Evolutionary conservation across 1,284 basidiomycete genomes (phyloP), one percentile per base, ranked within the genome.

Genomic region (Polyporus tsugae): DNA sequence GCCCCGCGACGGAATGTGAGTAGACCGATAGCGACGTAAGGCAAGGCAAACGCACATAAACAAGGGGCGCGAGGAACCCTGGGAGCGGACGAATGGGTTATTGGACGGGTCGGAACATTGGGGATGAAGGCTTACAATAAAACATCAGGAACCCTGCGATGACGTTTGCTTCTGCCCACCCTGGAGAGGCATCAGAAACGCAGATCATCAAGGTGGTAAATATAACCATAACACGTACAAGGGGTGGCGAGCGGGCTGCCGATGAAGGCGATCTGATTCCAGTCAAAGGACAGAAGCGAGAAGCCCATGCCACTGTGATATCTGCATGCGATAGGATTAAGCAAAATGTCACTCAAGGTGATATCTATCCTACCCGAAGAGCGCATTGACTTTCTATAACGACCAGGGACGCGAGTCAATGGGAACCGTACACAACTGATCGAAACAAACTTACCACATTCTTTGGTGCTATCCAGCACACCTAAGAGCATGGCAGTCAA

Each of bases 131-230:
- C 71, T 62, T 55, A 79, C 90, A 92, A 81, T 89, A 92, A 81
- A 92, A 91, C 69, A 94, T 79, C 19, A 94, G 78, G 77, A 97
- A 97, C 1, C 94, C 95, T 52, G 82, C 84, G 19, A 91, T 87
- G 59, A 96, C 85, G 80, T 98, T 98, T 63, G 92, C 93, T 76
- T 90, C 89, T 2, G 90, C 90, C 91, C 90, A 92, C 90, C 79
- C 79, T 80, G 65, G 19, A 49, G 17, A 17, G n/a, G 1, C 33
- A 38, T 25, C 29, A 44, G 33, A 17, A 35, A 11, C 44, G 13
- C 4, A n/a, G 13, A 17, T 5, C 13, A 52, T 33, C 22, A 29
- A 42, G 19, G 25, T 9, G 39, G 19, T 17, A 41, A 17, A 53
- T 17, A n/a, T 29, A 15, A 39, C 4, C 44, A 44, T 25, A 19